These are phyloP conservation scores for Mycena latifolia DNA, from an alignment of 768 basidiomycete species.

Conservation along the genomic window DNA sequence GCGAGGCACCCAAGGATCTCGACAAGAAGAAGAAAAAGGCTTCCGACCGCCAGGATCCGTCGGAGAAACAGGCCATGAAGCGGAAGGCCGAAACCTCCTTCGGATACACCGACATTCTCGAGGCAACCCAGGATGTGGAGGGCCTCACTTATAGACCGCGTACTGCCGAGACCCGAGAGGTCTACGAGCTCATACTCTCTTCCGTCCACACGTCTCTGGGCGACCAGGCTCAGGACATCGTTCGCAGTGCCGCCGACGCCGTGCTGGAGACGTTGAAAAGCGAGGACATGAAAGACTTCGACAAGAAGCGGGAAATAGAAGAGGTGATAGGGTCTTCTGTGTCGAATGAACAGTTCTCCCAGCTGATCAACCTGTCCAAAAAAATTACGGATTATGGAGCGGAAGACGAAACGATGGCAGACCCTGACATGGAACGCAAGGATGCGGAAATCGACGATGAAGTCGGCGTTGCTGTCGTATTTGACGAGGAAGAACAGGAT, in stretches of 20 bases:
- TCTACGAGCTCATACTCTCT: constrained; percentile 92
- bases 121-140: constrained; percentile 93
- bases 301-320: constrained; percentile 96
- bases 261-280: constrained; percentile 91
- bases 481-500: constrained; percentile 97
- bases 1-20: constrained; percentile 87
- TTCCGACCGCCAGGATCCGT: constrained; percentile 65
- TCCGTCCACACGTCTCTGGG: constrained; percentile 87
- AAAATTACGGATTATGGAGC: constrained; percentile 97
- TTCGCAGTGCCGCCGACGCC: constrained; percentile 95
- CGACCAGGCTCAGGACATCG: constrained; percentile 96
- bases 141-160: constrained; percentile 93
- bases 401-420: constrained; percentile 83
- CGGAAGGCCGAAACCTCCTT: constrained; percentile 75
- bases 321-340: constrained; percentile 73
- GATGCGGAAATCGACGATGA: constrained; percentile 96
- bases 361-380: constrained; percentile 87
- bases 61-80: constrained; percentile 68
- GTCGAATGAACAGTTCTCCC: constrained; percentile 81
- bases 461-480: constrained; percentile 97
- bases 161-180: constrained; percentile 94
- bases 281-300: constrained; percentile 93
- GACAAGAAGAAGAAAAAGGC: constrained; percentile 96
- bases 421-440: constrained; percentile 84
- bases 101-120: constrained; percentile 92